Conservation (phyloP, 2,329 filamentous ascomycete genomes). For the Calonectria fujianensis region DNA sequence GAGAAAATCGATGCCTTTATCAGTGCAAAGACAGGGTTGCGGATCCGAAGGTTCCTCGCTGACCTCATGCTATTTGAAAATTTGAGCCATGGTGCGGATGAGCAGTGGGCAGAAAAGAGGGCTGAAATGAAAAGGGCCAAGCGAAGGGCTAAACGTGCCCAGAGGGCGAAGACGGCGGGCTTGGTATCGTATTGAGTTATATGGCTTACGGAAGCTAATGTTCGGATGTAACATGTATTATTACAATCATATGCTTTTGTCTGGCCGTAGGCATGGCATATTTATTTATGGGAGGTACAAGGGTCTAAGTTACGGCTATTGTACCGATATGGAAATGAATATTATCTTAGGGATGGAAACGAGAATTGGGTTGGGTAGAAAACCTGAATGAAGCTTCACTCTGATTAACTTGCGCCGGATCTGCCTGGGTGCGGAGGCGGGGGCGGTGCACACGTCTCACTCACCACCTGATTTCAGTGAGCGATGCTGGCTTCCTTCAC, state of each 20-base stretch:
- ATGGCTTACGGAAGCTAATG: background rate
- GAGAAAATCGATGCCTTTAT: slow-evolving; percentile 72
- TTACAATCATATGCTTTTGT: slow-evolving; percentile 27
- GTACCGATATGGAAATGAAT: background rate
- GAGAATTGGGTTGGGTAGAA: background rate
- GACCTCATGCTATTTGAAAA: slow-evolving; percentile 72
- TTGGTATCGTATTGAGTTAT: slow-evolving; percentile 22
- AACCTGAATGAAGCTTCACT: background rate
- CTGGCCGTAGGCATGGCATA: slow-evolving; percentile 25
- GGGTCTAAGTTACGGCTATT: background rate
- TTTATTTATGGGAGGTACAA: slow-evolving; percentile 17
- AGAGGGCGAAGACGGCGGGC: slow-evolving; percentile 50
- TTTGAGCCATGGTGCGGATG: slow-evolving; percentile 58
- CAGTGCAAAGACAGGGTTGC: slow-evolving; percentile 69
- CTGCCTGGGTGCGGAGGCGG: slow-evolving; percentile 13
- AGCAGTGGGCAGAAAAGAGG: slow-evolving; percentile 55
- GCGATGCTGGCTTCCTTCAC: slow-evolving; percentile 1
- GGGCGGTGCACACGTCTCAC: slow-evolving; percentile 8
- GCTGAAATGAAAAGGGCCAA: slow-evolving; percentile 61
- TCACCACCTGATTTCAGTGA: background rate
- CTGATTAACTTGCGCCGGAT: background rate
- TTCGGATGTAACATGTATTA: slow-evolving; percentile 30
- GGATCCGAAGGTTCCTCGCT: slow-evolving; percentile 73
- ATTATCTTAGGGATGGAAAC: background rate
- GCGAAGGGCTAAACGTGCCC: slow-evolving; percentile 60